Base-by-base conservation (phyloP, 2,329 filamentous ascomycete genomes). In the Aspergillus intermedius region DNA sequence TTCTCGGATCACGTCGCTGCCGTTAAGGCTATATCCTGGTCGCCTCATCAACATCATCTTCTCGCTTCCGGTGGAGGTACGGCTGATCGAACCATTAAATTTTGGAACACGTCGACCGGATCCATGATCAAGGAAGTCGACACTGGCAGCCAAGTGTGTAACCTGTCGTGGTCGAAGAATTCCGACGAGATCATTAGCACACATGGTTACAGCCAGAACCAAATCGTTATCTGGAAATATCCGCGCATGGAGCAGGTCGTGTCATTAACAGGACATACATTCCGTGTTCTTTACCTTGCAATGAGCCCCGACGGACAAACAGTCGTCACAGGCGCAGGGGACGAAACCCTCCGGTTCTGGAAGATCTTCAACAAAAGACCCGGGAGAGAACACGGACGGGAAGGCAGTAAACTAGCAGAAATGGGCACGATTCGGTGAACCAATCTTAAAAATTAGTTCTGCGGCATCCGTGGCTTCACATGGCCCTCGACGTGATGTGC, bases 201-300 rank as follows among this genome's bases (percentile, higher is more conserved):
- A 1, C 93, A 98, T 64, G 93, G 93, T 5, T 98, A 96, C 73
- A 91, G 86, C 58, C 93, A 98, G 65, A 96, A 98, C 67, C 93
- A 97, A 69, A 96, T 98, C 60, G 91, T 97, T 34, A 89, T 98
- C 48, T 98, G 93, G 93, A 98, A 98, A 65, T 98, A 98, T 64
- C 93, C 93, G 1, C 91, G 86, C 57, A 97, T 98, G 93, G 89
- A 89, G 44, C 93, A 97, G 67, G 90, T 98, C 7, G 91, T 89
- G 37, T 95, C 88, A 57, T 76, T 98, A 42, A 98, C 93, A 0
- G 93, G 93, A 0, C 93, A 98, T 68, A 98, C 93, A 1, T 97
- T 94, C 70, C 86, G 93, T 62, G 93, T 98, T 10, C 77, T 98
- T 3, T 98, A 97, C 67, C 77, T 98, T 46, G 91, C 91, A 28